Evolutionary conservation across 805 yeast genomes (phyloP).

Genomic region (Ascoidea tarda): DNA sequence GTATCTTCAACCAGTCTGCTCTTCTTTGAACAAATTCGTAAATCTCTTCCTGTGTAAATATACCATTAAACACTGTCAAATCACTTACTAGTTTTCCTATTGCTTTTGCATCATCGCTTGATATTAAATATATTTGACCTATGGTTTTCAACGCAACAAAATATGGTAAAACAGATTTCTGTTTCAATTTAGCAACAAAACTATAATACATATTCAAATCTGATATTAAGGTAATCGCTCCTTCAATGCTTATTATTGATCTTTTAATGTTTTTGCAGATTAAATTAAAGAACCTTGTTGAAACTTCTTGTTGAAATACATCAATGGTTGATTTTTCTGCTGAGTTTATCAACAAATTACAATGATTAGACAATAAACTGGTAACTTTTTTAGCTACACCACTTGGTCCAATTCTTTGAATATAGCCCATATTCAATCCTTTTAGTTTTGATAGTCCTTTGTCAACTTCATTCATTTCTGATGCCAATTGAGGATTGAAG

Average conservation of each 20-base stretch:
- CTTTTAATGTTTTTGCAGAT: slow-evolving; percentile 67
- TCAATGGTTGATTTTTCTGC: slow-evolving; percentile 83
- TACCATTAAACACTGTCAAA: slow-evolving; percentile 73
- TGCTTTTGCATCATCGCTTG: slow-evolving; percentile 62
- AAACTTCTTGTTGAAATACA: slow-evolving; percentile 89
- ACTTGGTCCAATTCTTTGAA: slow-evolving; percentile 31
- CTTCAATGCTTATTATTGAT: slow-evolving; percentile 59
- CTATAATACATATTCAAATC: slow-evolving; percentile 72
- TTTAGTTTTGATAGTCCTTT: slow-evolving; percentile 12
- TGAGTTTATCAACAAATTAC: slow-evolving; percentile 59
- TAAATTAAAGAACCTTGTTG: slow-evolving; percentile 67
- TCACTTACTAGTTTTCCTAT: slow-evolving; percentile 77
- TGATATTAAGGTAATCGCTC: slow-evolving; percentile 70
- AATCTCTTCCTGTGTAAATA: slow-evolving; percentile 87
- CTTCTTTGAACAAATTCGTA: slow-evolving; percentile 82
- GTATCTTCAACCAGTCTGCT: slow-evolving; percentile 71
- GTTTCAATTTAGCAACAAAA: slow-evolving; percentile 49
- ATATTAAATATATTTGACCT: slow-evolving; percentile 71
- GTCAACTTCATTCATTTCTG: slow-evolving; percentile 4
- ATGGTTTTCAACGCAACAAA: slow-evolving; percentile 72
- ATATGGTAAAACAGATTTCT: slow-evolving; percentile 58
- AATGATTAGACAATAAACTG: slow-evolving; percentile 51
- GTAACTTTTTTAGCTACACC: slow-evolving; percentile 54
- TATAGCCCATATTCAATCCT: slow-evolving; percentile 7
- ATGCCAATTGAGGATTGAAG: slow-evolving; percentile 33